Evolutionary conservation across 2,329 filamentous ascomycete species (phyloP).

Genomic region (Sporothrix brunneoviolacea): DNA sequence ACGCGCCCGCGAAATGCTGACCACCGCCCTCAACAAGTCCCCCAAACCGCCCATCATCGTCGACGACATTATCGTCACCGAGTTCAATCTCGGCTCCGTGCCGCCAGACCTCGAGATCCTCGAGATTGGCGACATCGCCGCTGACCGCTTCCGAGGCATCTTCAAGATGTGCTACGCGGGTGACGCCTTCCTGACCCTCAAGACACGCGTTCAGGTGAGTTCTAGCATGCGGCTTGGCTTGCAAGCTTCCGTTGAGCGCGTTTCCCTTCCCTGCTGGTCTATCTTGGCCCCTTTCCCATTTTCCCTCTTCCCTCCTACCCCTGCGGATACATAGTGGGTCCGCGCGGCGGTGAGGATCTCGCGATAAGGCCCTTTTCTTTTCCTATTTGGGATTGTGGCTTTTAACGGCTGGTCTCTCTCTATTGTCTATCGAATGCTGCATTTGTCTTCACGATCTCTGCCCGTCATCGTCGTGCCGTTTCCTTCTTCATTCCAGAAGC

Average conservation of each 20-base stretch:
- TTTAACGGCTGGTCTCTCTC: too few species aligned
- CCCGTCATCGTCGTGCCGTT: too few species aligned
- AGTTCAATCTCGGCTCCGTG: slow-evolving; percentile 91
- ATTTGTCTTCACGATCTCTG: too few species aligned
- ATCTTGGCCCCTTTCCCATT: neutral
- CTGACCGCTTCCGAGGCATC: slow-evolving; percentile 94
- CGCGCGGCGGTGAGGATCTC: neutral
- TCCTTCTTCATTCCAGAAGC: slow-evolving; percentile 7
- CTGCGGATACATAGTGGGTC: slow-evolving; percentile 3
- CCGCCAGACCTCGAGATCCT: slow-evolving; percentile 94
- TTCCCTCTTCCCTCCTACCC: slow-evolving; percentile 4
- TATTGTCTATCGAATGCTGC: too few species aligned
- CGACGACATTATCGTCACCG: slow-evolving; percentile 97
- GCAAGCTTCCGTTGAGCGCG: slow-evolving; percentile 5
- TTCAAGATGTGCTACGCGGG: slow-evolving; percentile 99
- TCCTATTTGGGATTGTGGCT: neutral
- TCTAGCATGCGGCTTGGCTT: too few species aligned
- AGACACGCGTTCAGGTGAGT: slow-evolving; percentile 85
- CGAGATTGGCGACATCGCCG: slow-evolving; percentile 94
- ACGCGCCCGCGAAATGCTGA: slow-evolving; percentile 88
- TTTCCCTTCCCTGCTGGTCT: slow-evolving; percentile 14
- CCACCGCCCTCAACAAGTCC: slow-evolving; percentile 91
- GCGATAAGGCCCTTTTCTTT: neutral
- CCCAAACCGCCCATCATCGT: slow-evolving; percentile 98
- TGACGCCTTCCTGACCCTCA: slow-evolving; percentile 90